Base-by-base conservation (phyloP, 2,329 filamentous ascomycete genomes). In the Talaromyces atroroseus region DNA sequence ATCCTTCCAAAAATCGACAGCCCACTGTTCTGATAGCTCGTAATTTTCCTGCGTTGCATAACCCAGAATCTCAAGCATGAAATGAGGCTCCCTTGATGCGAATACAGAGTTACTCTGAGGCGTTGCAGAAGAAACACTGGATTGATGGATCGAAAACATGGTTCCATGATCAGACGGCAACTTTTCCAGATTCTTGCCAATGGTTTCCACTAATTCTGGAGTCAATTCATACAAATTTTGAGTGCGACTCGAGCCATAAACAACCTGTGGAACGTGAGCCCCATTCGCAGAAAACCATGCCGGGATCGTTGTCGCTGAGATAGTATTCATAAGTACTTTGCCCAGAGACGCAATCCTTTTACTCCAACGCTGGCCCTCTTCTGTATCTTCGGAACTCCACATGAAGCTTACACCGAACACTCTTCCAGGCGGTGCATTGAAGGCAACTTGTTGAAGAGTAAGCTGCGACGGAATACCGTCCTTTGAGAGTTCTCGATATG, bases 21-120 rank as follows among this genome's bases (percentile, higher is more conserved):
- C 69, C 67, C 70, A 72, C 20, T 65, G 58, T 2, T 61, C 57
- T 18, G 62, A 58, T 18, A 60, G 62, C 5, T 60, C 52, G 44
- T 65, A 61, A 0, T 66, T 63, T 10, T 67, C 64, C 14, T 58
- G 55, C 2, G 52, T 44, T 4, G 65, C 62, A 24, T 61, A 62
- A 0, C 68, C 60, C 0, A 75, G 40, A 23, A 75, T 63, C 59
- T 76, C 71, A 5, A 75, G n/a, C 59, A 74, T 64, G 48, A 67
- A 65, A 57, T 76, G 72, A 12, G 68, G 64, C 2, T 24, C 69
- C 60, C 7, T 64, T 56, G 20, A 64, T 63, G 49, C 72, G 69
- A 1, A 74, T 64, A 0, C 70, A 66, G 6, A 63, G 49, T n/a
- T 51, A 47, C 29, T 59, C 59, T 3, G 53, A 53, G 5, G 29